Percentiles rank a stretch among this genome's conserved stretches.
Evolutionary conservation across 768 basidiomycete genomes (phyloP).

Genomic region (Clathrus columnatus): DNA sequence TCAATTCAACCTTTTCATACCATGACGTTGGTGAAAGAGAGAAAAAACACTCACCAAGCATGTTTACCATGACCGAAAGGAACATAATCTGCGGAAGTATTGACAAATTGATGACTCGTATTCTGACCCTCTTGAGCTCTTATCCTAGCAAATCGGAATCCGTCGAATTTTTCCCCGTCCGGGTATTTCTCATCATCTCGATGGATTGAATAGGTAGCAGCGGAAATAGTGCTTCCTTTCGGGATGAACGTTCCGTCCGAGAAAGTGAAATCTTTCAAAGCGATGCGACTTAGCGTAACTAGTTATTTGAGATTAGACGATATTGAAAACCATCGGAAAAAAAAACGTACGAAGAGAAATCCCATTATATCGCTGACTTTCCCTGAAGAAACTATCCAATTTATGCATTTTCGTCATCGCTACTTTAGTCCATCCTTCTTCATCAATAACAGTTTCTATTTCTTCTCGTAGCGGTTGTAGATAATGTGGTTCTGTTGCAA

Average conservation of each 20-base stretch:
- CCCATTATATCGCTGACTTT: slow-evolving; percentile 29
- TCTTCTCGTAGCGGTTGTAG: slow-evolving; percentile 24
- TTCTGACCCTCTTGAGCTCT: neutral
- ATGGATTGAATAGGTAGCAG: slow-evolving; percentile 16
- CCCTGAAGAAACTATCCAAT: slow-evolving; percentile 44
- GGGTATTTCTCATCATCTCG: slow-evolving; percentile 9
- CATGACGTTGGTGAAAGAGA: neutral
- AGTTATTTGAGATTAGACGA: too few relatives aligned
- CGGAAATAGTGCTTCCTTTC: slow-evolving; percentile 22
- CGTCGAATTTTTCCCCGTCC: slow-evolving; percentile 13
- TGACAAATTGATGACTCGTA: slow-evolving; percentile 15
- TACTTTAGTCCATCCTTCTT: slow-evolving; percentile 32
- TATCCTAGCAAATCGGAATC: slow-evolving; percentile 10
- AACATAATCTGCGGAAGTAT: slow-evolving; percentile 4
- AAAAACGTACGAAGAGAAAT: slow-evolving; percentile 2
- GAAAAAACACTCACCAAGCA: slow-evolving; percentile 12
- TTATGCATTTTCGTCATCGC: slow-evolving; percentile 33
- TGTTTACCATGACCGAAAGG: slow-evolving; percentile 8
- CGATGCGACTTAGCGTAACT: slow-evolving; percentile 26
- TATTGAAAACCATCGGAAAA: too few relatives aligned
- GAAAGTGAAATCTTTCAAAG: slow-evolving; percentile 26
- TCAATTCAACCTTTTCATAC: too few relatives aligned
- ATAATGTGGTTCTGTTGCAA: slow-evolving; percentile 29
- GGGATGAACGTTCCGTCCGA: slow-evolving; percentile 32
- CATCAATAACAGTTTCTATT: slow-evolving; percentile 19